Evolutionary conservation across 495 filamentous ascomycete species (phyloP).

Genomic region (Cenococcum geophilum): DNA sequence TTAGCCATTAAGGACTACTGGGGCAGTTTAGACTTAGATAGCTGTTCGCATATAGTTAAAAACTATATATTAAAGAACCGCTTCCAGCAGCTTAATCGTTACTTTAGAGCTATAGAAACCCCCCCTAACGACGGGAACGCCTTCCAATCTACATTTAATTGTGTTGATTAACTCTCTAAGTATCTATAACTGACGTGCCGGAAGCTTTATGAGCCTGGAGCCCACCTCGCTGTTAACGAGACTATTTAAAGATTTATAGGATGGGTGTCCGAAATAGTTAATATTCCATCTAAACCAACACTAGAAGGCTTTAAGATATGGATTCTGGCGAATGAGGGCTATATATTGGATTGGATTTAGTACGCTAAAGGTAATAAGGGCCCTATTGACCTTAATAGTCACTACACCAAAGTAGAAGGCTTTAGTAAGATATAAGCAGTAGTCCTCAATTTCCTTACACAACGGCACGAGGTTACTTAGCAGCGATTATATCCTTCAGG

Average conservation of each 20-base stretch:
- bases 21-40: neutral
- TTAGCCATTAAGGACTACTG: neutral
- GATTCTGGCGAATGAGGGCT: too few relatives aligned
- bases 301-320: too few relatives aligned
- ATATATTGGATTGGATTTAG: too few relatives aligned
- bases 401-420: neutral
- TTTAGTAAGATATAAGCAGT: neutral
- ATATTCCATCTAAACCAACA: too few relatives aligned
- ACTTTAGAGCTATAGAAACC: neutral
- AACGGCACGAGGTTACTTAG: neutral
- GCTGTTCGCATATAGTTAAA: neutral
- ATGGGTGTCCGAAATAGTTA: too few relatives aligned
- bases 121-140: neutral
- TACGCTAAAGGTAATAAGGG: neutral
- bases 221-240: too few relatives aligned
- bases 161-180: neutral
- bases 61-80: neutral
- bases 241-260: too few relatives aligned
- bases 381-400: neutral
- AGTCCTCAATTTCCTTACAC: neutral
- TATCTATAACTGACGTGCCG: neutral
- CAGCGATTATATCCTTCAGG: neutral
- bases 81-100: neutral
- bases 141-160: neutral
- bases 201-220: neutral